Conservation (phyloP, 2,329 filamentous ascomycete genomes). For the Diaporthe citrichinensis region DNA sequence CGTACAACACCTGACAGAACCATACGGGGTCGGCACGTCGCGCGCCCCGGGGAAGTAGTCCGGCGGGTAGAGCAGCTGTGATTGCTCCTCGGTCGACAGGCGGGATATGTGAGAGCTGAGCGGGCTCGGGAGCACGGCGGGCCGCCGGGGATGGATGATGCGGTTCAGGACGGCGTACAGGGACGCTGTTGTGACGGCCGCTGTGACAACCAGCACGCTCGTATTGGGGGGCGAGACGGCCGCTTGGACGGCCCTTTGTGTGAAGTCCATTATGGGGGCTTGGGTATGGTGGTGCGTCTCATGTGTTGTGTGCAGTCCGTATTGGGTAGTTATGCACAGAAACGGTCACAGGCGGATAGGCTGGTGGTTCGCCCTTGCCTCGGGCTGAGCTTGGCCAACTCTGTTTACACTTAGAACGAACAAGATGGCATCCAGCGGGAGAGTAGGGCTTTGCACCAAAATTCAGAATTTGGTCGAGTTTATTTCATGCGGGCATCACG, state of each 20-base stretch:
- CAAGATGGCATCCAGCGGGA: neutral
- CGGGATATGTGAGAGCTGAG: slow-evolving; percentile 54
- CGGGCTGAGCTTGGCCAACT: neutral
- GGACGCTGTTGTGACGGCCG: slow-evolving; percentile 6
- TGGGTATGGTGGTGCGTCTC: neutral
- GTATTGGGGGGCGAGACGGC: neutral
- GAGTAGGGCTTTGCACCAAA: neutral
- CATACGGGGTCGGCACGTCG: slow-evolving; percentile 72
- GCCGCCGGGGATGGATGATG: slow-evolving; percentile 9
- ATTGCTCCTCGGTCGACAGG: slow-evolving; percentile 54
- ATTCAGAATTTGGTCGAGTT: neutral
- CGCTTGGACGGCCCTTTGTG: neutral
- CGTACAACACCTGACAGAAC: slow-evolving; percentile 28
- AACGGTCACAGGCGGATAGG: neutral
- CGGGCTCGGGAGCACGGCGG: slow-evolving; percentile 32
- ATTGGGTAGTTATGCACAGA: neutral
- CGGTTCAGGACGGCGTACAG: slow-evolving; percentile 24
- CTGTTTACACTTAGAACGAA: neutral
- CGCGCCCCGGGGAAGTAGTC: slow-evolving; percentile 78
- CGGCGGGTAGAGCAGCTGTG: slow-evolving; percentile 73
- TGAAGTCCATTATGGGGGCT: slow-evolving; percentile 15
- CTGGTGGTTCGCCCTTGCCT: neutral
- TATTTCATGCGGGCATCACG: neutral
- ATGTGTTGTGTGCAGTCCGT: neutral
- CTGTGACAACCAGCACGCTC: slow-evolving; percentile 3